A percentile compares a stretch with the other conserved stretches of the same genome.
These are phyloP conservation scores for Melastoma malabathricum DNA, from an alignment of 345 rosid genomes.

Conservation along the genomic window DNA sequence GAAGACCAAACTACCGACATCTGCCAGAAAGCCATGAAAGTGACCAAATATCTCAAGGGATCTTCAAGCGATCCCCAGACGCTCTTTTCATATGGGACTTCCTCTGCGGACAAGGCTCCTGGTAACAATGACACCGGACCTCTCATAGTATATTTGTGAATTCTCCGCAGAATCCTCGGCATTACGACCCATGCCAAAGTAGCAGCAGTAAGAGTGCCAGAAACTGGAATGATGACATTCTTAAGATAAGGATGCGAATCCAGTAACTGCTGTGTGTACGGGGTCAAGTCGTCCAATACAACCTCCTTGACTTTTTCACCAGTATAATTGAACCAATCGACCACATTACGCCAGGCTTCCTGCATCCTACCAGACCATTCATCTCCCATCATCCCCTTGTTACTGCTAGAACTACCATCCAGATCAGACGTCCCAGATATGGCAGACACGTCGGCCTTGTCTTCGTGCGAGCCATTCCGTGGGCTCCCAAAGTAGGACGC, in stretches of 20 bases:
- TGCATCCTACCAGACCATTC: slow-evolving; percentile 51
- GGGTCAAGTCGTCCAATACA: slow-evolving; percentile 37
- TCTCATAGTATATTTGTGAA: slow-evolving; percentile 46
- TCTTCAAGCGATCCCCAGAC: slow-evolving; percentile 88
- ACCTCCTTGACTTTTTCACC: slow-evolving; percentile 44
- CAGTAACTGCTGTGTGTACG: slow-evolving; percentile 43
- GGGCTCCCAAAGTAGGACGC: slow-evolving; percentile 40
- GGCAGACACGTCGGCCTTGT: slow-evolving; percentile 16
- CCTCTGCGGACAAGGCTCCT: slow-evolving; percentile 18
- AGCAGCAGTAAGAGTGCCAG: slow-evolving; percentile 41
- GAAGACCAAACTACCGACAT: slow-evolving; percentile 30
- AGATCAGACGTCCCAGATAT: slow-evolving; percentile 23
- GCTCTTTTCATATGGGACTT: slow-evolving; percentile 66
- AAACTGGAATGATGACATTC: slow-evolving; percentile 44
- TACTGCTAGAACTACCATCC: slow-evolving; percentile 10
- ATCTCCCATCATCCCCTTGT: slow-evolving; percentile 16
- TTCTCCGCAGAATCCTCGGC: slow-evolving; percentile 67
- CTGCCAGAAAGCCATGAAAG: slow-evolving; percentile 75
- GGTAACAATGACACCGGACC: slow-evolving; percentile 43
- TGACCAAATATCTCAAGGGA: slow-evolving; percentile 63
- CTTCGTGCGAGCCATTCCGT: slow-evolving; percentile 16
- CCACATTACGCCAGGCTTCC: slow-evolving; percentile 36
- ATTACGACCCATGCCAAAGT: slow-evolving; percentile 74
- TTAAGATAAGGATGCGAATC: slow-evolving; percentile 59
- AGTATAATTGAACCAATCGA: slow-evolving; percentile 30